Base-by-base conservation (phyloP, 306 rosid genomes). In the Canavalia gladiata region DNA sequence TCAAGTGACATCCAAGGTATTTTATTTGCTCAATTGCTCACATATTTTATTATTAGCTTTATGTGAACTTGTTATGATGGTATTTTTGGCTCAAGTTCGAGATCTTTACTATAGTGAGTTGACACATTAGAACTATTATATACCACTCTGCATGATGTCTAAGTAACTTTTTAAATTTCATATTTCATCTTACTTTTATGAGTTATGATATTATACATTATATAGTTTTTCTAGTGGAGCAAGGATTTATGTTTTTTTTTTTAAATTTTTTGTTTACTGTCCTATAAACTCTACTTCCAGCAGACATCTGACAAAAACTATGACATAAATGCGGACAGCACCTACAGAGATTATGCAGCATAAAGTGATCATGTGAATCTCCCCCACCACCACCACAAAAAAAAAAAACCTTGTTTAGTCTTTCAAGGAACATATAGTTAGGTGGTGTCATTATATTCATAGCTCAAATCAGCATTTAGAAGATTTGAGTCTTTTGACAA, bases 1-100 rank as follows among this genome's bases (percentile, higher is more conserved):
- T 77, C 86, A 79, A 75, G 79, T 52, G 59, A 68, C 83, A 66
- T 60, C 89, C 25, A 85, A 93, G 97, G 97, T 89, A 81, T 75
- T 83, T 80, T 70, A 79, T 51, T 71, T 37, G 2, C 2, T 37
- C 25, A 37, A 2, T 37, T 80, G 42, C 75, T 47, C 74, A 33
- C 4, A 18, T 67, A 41, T 11, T 86, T 58, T 63, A 30, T 76
- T 9, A 55, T 67, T 73, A 52, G 66, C 74, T 55, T 79, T 46
- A 10, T 7, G 39, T 46, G 7, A 74, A 60, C 59, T 34, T 68
- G 31, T 66, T 72, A 63, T 45, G 47, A 47, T 56, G 12, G 59
- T 56, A 59, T 18, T 35, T 78, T 69, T 54, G 11, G 29, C 50
- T 77, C 45, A 60, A 39, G 52, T 42, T 60, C 79, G 28, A 64